These are phyloP conservation scores for Metrosideros polymorpha DNA, from an alignment of 441 rosid species.

Conservation along the genomic window DNA sequence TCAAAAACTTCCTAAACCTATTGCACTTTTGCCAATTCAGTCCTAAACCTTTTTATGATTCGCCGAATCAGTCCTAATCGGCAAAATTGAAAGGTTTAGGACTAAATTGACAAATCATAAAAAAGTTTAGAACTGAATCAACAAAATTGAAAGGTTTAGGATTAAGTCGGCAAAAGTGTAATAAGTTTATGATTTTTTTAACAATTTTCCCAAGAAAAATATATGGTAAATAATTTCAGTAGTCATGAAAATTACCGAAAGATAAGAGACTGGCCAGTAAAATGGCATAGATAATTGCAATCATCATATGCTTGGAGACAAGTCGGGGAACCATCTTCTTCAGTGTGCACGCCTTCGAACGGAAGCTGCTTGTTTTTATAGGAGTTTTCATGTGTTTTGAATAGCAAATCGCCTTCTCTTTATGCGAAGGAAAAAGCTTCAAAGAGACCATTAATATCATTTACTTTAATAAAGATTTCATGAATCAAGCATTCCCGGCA, in stretches of 20 bases:
- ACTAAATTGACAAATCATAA: no score
- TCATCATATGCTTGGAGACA: not conserved
- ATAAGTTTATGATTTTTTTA: no score
- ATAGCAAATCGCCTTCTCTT: not conserved
- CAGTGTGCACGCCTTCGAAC: not conserved
- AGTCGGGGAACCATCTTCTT: not conserved
- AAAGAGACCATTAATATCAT: not conserved
- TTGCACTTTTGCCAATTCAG: no score
- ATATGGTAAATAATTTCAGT: not conserved
- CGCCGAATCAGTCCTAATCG: no score
- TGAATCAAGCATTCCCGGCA: not conserved
- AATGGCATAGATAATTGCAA: not conserved
- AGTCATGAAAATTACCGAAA: not conserved
- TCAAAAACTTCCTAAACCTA: no score
- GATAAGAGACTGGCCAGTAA: not conserved
- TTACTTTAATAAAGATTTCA: not conserved
- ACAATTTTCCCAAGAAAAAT: no score
- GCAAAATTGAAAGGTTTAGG: no score
- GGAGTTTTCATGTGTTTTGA: not conserved
- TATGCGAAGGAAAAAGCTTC: not conserved
- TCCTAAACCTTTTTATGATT: no score
- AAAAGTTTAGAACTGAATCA: no score
- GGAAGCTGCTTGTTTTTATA: not conserved
- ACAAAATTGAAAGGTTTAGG: no score
- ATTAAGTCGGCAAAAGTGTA: no score